These are phyloP conservation scores for Phytopythium litorale DNA, from an alignment of 352 stramenopile species.

Conservation along the genomic window DNA sequence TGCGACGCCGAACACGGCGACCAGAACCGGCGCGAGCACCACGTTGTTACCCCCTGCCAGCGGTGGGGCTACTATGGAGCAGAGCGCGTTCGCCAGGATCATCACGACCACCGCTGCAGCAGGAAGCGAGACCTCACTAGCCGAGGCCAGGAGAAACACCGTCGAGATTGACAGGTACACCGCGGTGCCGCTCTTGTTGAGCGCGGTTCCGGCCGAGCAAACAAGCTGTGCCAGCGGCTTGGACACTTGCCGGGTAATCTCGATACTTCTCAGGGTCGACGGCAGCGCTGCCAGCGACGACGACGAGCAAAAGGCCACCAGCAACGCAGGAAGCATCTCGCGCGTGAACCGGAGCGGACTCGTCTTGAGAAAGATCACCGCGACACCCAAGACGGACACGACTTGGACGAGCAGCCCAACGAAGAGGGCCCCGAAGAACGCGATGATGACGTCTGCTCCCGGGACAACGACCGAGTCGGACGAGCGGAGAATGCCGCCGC, in stretches of 20 bases:
- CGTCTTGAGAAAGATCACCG: slow-evolving; percentile 35
- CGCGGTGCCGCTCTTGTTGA: slow-evolving; percentile 67
- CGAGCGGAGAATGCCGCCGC: slow-evolving; percentile 30
- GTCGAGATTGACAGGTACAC: slow-evolving; percentile 46
- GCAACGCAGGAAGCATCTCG: slow-evolving; percentile 41
- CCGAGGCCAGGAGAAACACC: slow-evolving; percentile 39
- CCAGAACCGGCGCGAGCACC: slow-evolving; percentile 38
- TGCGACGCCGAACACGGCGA: slow-evolving; percentile 36
- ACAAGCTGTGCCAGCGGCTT: slow-evolving; percentile 56
- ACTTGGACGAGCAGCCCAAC: slow-evolving; percentile 41
- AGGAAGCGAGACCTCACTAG: slow-evolving; percentile 15
- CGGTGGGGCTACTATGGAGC: slow-evolving; percentile 32
- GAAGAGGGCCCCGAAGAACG: slow-evolving; percentile 40
- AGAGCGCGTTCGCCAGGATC: slow-evolving; percentile 33
- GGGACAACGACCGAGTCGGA: slow-evolving; percentile 8
- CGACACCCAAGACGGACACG: slow-evolving; percentile 30
- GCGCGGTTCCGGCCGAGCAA: slow-evolving; percentile 31
- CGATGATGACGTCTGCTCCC: slow-evolving; percentile 24
- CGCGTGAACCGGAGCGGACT: slow-evolving; percentile 29
- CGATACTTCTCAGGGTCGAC: slow-evolving; percentile 45
- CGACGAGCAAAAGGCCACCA: slow-evolving; percentile 43
- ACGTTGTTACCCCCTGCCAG: slow-evolving; percentile 32
- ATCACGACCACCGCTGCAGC: slow-evolving; percentile 23
- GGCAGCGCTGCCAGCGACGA: slow-evolving; percentile 53
- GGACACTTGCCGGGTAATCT: slow-evolving; percentile 45